phyloP scores from a whole-genome alignment of 495 filamentous ascomycete species.

The Penicillium mononematosum region DNA sequence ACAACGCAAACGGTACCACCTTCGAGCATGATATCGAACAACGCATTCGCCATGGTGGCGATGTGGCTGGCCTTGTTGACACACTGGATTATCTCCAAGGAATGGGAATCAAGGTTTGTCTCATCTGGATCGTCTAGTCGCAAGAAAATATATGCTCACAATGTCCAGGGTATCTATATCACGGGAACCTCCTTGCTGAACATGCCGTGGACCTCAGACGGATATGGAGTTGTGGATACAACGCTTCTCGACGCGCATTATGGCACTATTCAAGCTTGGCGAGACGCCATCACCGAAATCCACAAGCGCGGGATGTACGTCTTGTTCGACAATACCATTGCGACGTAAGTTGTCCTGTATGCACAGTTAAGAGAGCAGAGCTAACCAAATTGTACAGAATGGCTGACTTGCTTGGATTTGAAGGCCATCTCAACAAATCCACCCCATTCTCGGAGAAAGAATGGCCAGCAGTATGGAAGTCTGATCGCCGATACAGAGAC shows the following conservation, averaged over 20 bases:
- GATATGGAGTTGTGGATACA: conserved; percentile 65
- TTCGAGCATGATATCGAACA: conserved; percentile 67
- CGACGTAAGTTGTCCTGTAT: conserved; percentile 51
- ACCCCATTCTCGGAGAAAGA: conserved; percentile 59
- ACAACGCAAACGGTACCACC: conserved; percentile 64
- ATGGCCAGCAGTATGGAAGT: conserved; percentile 58
- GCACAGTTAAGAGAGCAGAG: background rate
- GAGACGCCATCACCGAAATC: conserved; percentile 60
- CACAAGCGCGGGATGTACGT: conserved; percentile 68
- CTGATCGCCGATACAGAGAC: conserved; percentile 56
- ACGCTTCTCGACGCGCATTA: conserved; percentile 69
- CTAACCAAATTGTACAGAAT: conserved; percentile 34
- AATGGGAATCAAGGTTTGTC: conserved; percentile 67
- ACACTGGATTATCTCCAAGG: conserved; percentile 72
- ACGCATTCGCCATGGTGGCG: conserved; percentile 71
- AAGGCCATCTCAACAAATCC: conserved; percentile 61
- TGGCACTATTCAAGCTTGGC: conserved; percentile 62
- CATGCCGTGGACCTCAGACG: conserved; percentile 65
- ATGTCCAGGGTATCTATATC: conserved; percentile 59
- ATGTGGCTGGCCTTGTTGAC: conserved; percentile 61
- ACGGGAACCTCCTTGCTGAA: conserved; percentile 70
- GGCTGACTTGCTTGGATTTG: conserved; percentile 67
- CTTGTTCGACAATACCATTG: conserved; percentile 68
- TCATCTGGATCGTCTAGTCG: background rate
- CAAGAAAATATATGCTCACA: background rate